phyloP scores from a whole-genome alignment of 164 flowering plant species.

The Chloranthus sessilifolius region DNA sequence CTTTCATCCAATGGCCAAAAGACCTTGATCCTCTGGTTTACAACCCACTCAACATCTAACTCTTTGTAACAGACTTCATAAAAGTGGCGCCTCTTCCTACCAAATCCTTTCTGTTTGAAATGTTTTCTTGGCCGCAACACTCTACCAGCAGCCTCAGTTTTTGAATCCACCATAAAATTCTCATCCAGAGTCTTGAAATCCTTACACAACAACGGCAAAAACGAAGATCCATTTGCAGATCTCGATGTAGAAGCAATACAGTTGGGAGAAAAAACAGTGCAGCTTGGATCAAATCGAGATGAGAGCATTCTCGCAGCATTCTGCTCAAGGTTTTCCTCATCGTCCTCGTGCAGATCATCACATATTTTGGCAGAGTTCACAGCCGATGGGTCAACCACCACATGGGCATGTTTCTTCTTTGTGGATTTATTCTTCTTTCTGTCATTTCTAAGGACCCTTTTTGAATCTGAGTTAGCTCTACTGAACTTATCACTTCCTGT shows the following conservation, averaged over 20 bases:
- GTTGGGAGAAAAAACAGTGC: slow-evolving; percentile 54
- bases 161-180: slow-evolving; percentile 24
- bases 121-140: slow-evolving; percentile 69
- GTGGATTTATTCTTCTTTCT: slow-evolving; percentile 28
- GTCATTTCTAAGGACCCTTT: slow-evolving; percentile 21
- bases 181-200: slow-evolving; percentile 18
- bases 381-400: slow-evolving; percentile 19
- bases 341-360: slow-evolving; percentile 42
- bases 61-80: slow-evolving; percentile 58
- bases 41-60: slow-evolving; percentile 67
- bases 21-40: slow-evolving; percentile 74
- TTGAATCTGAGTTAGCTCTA: slow-evolving; percentile 21
- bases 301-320: slow-evolving; percentile 99
- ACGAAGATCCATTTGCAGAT: slow-evolving; percentile 32
- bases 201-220: slow-evolving; percentile 19
- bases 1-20: slow-evolving; percentile 96
- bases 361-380: slow-evolving; percentile 12
- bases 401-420: slow-evolving; percentile 8
- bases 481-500: slow-evolving; percentile 28
- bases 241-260: slow-evolving; percentile 22
- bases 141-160: slow-evolving; percentile 45
- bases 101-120: slow-evolving; percentile 35
- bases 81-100: slow-evolving; percentile 73
- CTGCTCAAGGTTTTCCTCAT: slow-evolving; percentile 90
- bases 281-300: slow-evolving; percentile 89